phyloP scores from a whole-genome alignment of 768 basidiomycete genomes.

The Calvatia gigantea region DNA sequence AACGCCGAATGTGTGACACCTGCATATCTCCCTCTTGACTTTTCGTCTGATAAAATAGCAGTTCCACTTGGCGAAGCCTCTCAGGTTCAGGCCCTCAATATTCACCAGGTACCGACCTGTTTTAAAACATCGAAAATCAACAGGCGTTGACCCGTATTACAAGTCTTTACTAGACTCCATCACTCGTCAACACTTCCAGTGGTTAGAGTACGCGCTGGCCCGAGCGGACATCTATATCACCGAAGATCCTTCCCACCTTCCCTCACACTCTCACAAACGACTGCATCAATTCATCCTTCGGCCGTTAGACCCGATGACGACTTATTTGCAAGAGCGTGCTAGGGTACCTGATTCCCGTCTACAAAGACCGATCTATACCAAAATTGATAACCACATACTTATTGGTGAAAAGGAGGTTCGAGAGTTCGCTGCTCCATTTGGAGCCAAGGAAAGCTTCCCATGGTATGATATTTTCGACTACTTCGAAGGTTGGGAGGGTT shows the following conservation, averaged over 20 bases:
- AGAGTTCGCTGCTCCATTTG: conserved; percentile 6
- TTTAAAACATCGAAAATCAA: no score
- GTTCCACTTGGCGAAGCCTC: no score
- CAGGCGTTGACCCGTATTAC: no score
- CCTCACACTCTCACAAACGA: conserved; percentile 1
- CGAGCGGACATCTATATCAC: conserved; percentile 8
- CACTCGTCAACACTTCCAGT: conserved; percentile 11
- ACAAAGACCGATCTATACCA: conserved; percentile 11
- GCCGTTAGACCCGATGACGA: conserved; percentile 12
- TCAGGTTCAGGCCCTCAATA: no score
- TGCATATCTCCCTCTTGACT: no score
- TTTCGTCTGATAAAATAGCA: no score
- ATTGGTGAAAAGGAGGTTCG: conserved; percentile 15
- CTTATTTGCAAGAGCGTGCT: conserved; percentile 12
- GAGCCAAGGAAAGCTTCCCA: conserved; percentile 10
- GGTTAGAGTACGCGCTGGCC: conserved; percentile 12
- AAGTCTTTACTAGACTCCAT: conserved; percentile 1
- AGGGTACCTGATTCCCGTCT: conserved; percentile 16
- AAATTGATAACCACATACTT: conserved; percentile 17
- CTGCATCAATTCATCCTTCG: conserved; percentile 12
- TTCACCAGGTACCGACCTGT: no score
- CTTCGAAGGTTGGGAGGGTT: conserved; percentile 17
- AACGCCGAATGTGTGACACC: no score
- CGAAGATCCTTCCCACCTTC: conserved; percentile 10
- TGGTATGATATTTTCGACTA: conserved; percentile 14